A percentile compares a stretch with the other conserved stretches of the same genome.
These are phyloP conservation scores for Solanum lycopersicoides DNA, from an alignment of 257 asterid genomes.

Conservation along the genomic window DNA sequence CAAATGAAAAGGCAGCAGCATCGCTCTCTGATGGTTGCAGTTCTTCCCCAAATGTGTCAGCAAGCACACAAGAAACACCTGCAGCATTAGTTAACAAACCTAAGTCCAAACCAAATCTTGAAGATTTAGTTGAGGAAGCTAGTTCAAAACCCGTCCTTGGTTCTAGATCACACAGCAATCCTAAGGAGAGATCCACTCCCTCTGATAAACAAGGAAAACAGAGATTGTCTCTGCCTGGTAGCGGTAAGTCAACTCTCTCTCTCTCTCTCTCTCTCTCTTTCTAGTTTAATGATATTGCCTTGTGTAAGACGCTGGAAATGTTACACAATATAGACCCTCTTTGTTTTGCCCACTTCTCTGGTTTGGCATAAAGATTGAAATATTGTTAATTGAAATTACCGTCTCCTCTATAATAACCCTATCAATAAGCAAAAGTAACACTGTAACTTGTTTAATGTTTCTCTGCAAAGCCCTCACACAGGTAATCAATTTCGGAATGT, in stretches of 20 bases:
- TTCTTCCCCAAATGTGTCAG: constrained; percentile 47
- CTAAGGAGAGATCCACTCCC: constrained; percentile 65
- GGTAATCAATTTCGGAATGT: background rate
- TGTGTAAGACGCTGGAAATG: background rate
- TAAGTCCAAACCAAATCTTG: constrained; percentile 42
- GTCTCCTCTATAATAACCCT: background rate
- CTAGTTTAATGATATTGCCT: background rate
- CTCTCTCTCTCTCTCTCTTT: background rate
- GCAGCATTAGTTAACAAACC: constrained; percentile 12
- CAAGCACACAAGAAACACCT: constrained; percentile 40
- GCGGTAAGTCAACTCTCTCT: constrained; percentile 40
- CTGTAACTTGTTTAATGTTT: background rate
- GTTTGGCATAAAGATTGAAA: background rate
- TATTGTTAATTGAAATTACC: background rate
- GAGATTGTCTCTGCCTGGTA: constrained; percentile 69
- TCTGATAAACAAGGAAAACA: constrained; percentile 64
- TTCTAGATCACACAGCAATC: constrained; percentile 73
- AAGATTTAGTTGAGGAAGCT: constrained; percentile 59
- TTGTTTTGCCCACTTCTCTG: background rate
- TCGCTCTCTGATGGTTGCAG: constrained; percentile 60
- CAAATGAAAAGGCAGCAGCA: constrained; percentile 43
- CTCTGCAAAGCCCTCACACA: background rate
- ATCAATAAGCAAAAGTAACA: background rate
- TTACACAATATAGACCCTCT: background rate
- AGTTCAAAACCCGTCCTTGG: constrained; percentile 38